Evolutionary conservation across 352 stramenopile species (phyloP).

Genomic region (Globisporangium abappressorium): DNA sequence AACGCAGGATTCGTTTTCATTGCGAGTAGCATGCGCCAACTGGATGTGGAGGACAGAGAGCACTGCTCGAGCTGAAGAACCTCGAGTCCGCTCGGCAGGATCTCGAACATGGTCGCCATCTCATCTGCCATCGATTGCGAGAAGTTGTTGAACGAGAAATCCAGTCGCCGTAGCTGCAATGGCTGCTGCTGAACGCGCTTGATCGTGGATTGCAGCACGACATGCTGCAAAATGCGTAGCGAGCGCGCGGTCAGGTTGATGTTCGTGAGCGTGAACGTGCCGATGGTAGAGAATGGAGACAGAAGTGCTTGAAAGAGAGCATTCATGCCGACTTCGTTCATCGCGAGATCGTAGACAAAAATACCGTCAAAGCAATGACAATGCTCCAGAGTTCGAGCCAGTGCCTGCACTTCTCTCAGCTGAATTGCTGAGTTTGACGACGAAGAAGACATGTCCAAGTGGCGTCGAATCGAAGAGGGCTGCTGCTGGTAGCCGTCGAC

Average conservation of each 20-base stretch:
- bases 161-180: conserved; percentile 37
- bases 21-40: conserved; percentile 33
- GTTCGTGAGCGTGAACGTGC: conserved; percentile 47
- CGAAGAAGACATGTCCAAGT: neutral
- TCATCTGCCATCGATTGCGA: conserved; percentile 43
- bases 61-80: conserved; percentile 62
- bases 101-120: conserved; percentile 46
- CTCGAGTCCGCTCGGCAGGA: conserved; percentile 45
- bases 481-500: conserved; percentile 31
- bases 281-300: conserved; percentile 31
- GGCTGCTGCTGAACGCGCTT: conserved; percentile 20
- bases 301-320: conserved; percentile 54
- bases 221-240: conserved; percentile 47
- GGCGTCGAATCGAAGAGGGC: neutral
- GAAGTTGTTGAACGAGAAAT: conserved; percentile 72
- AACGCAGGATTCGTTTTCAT: conserved; percentile 51
- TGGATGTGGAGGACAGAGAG: conserved; percentile 28
- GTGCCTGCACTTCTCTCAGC: conserved; percentile 43
- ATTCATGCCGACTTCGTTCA: conserved; percentile 39
- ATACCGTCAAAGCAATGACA: conserved; percentile 45
- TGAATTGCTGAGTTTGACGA: conserved; percentile 18
- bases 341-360: conserved; percentile 40
- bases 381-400: conserved; percentile 39
- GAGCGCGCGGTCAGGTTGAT: conserved; percentile 35
- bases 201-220: conserved; percentile 56